Base-by-base conservation (phyloP, 1,284 basidiomycete species). In the Phlebopus sp. region DNA sequence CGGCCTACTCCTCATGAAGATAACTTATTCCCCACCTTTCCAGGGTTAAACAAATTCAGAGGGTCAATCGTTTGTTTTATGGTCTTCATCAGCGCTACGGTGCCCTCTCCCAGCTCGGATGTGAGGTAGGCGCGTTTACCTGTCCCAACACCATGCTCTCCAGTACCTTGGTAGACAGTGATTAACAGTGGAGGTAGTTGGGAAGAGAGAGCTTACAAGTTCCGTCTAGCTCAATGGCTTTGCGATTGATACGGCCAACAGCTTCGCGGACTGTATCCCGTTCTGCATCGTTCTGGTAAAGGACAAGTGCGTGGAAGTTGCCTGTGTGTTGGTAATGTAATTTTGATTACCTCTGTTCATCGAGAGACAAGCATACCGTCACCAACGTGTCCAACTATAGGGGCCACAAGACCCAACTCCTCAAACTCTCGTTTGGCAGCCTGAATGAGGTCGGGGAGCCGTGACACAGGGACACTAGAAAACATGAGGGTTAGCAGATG, bases 71-170 rank as follows among this genome's bases (percentile, higher is more conserved):
- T 73, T 44, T 70, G 71, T 70, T 92, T 93, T 55, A 93, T 77
- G 9, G 76, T 80, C 72, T 85, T 86, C 90, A 94, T 93, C 9
- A 93, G 69, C 48, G 78, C 76, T 13, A 92, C 86, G 0, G 91
- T 94, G 1, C 86, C 88, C 35, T 72, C 70, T 0, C 90, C 90
- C 0, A 94, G 75, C 63, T 93, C 91, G 47, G 82, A 76, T 21
- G 78, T 71, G 30, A 93, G 73, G 53, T 78, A 86, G 46, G 79
- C 77, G 52, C 77, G 81, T 72, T 92, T 92, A 9, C 87, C 89
- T n/a, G 90, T 69, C 0, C 90, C 90, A 4, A 93, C 88, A 4
- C 90, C 90, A 63, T 92, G 90, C 62, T 92, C 90, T 10, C 90
- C 89, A 0, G 83, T 85, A 58, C 81, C 77, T 81, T 8, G 40